Evolutionary conservation across 2,329 filamentous ascomycete species (phyloP), one percentile per base, ranked within the genome.

Genomic region (Sporothrix schenckii): DNA sequence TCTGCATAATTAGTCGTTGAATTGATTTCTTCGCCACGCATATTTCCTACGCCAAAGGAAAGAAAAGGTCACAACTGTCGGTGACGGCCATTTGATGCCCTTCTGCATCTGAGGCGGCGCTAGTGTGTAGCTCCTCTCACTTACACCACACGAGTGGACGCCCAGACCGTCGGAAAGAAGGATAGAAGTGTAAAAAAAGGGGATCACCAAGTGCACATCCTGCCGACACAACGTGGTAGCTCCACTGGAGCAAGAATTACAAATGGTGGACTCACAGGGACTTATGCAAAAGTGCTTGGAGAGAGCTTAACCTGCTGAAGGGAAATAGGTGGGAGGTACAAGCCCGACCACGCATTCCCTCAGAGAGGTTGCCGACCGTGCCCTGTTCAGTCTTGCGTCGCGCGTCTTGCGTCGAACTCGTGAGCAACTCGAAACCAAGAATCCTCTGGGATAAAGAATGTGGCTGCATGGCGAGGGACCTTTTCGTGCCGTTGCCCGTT

Each of bases 91-190:
- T 39, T 19, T 16, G 56, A 58, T 60, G 56, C 19, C n/a, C 34
- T 44, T 34, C 56, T 27, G 27, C 3, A 30, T 30, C 27, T 30
- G 44, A 61, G 19, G 16, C 30, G 58, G 24, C 58, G 58, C 58
- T 61, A 47, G 39, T 61, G 58, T n/a, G 58, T 61, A 61, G 58
- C 58, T 19, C n/a, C 34, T 61, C n/a, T 27, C 19, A 61, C 58
- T 61, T 61, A 61, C 58, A 61, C 58, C 58, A 4, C 21, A 41
- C 30, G 56, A 2, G 13, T 30, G 27, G 27, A 30, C 27, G 27
- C 39, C 56, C 58, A 61, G n/a, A 47, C 16, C 13, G 13, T 47
- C 58, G 58, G 58, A 44, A 47, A 61, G 16, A 13, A 5, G 56
- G 10, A 39, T 41, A 11, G 19, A 14, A 34, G 14, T 14, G 7